Evolutionary conservation across 352 stramenopile species (phyloP).

Genomic region (Phytophthora ramorum): DNA sequence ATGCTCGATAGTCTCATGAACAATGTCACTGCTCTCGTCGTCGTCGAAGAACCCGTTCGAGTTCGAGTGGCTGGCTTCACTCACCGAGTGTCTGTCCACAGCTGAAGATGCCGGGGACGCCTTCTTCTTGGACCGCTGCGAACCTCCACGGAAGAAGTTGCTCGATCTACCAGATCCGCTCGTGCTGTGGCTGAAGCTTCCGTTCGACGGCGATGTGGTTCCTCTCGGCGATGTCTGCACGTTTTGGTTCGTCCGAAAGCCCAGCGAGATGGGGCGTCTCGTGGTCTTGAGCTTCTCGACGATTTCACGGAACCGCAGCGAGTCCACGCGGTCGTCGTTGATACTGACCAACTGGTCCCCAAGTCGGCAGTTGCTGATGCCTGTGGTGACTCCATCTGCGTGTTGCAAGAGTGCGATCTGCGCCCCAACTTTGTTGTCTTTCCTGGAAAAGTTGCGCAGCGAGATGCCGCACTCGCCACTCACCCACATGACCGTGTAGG

Average conservation of each 20-base stretch:
- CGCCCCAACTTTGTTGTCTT: conserved; percentile 70
- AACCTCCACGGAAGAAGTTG: conserved; percentile 19
- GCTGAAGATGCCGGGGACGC: background rate
- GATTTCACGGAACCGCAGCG: conserved; percentile 71
- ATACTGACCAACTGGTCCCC: conserved; percentile 80
- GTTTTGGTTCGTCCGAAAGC: conserved; percentile 75
- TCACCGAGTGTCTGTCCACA: conserved; percentile 25
- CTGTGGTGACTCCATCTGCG: conserved; percentile 76
- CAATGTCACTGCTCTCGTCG: conserved; percentile 34
- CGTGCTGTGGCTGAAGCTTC: conserved; percentile 21
- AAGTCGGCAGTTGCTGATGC: conserved; percentile 78
- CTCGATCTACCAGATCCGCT: conserved; percentile 15
- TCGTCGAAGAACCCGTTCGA: conserved; percentile 24
- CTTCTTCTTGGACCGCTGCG: conserved; percentile 7
- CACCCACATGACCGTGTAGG: conserved; percentile 85
- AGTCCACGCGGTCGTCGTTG: conserved; percentile 74
- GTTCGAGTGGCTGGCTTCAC: conserved; percentile 9
- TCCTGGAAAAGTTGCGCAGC: conserved; percentile 76
- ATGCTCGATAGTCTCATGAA: conserved; percentile 30
- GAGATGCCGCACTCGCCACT: conserved; percentile 87
- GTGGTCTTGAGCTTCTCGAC: conserved; percentile 81
- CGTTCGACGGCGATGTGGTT: conserved; percentile 13
- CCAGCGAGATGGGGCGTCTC: conserved; percentile 70
- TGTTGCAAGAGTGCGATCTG: conserved; percentile 86
- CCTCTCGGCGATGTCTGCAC: conserved; percentile 67